These are phyloP conservation scores for Sophora flavescens DNA, from an alignment of 306 rosid species.

Conservation along the genomic window DNA sequence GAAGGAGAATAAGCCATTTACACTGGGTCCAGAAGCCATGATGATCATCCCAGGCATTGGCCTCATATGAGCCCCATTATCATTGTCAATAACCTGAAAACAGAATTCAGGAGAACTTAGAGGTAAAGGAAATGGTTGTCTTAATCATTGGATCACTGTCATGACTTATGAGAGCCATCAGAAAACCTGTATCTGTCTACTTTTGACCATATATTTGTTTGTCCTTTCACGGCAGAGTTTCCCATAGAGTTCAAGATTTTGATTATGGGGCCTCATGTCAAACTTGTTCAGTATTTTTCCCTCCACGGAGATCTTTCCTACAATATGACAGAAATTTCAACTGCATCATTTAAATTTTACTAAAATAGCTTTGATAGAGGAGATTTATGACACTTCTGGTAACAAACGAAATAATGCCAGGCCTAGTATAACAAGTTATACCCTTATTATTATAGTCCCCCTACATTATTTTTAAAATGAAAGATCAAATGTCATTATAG, in stretches of 20 bases:
- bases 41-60: constrained; percentile 85
- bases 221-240: constrained; percentile 92
- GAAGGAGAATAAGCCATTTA: constrained; percentile 49
- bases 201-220: constrained; percentile 68
- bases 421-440: not conserved
- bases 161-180: constrained; percentile 33
- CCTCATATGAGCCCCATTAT: constrained; percentile 78
- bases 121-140: constrained; percentile 21
- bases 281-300: constrained; percentile 79
- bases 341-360: constrained; percentile 39
- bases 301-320: constrained; percentile 79
- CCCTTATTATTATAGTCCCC: constrained; percentile 16
- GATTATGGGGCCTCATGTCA: constrained; percentile 85
- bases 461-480: not conserved
- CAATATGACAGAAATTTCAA: constrained; percentile 37
- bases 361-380: constrained; percentile 26
- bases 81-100: constrained; percentile 78
- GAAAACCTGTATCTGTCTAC: constrained; percentile 88
- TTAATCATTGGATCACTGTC: constrained; percentile 8
- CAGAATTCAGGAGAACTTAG: constrained; percentile 42
- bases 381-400: constrained; percentile 23
- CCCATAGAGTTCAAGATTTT: constrained; percentile 79
- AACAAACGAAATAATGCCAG: constrained; percentile 37
- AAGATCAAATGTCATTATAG: not conserved
- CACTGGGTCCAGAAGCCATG: constrained; percentile 59